Percentiles rank a stretch among this genome's conserved stretches.
phyloP scores from a whole-genome alignment of 176 grass and related monocot genomes.

The Oryza glaberrima region DNA sequence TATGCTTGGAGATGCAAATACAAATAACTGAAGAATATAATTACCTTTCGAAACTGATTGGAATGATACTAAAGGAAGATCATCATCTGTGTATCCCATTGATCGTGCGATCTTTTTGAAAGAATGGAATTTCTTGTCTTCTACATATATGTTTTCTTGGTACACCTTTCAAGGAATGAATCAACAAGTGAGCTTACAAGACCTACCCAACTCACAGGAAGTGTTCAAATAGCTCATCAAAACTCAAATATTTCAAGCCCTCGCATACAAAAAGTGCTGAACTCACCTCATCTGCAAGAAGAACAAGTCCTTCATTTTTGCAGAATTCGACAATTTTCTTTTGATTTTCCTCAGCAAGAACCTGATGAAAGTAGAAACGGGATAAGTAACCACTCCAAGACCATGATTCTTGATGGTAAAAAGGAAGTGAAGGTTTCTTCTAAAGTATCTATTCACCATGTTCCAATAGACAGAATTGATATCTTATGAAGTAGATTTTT shows the following conservation, averaged over 20 bases:
- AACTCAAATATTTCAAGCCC: slow-evolving; percentile 6
- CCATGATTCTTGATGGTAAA: background rate
- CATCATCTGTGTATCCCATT: slow-evolving; percentile 77
- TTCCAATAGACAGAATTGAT: background rate
- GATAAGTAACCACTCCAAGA: slow-evolving; percentile 10
- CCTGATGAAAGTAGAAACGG: slow-evolving; percentile 46
- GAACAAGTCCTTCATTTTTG: slow-evolving; percentile 93
- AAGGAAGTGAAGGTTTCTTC: background rate
- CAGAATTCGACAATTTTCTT: slow-evolving; percentile 90
- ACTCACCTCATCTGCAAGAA: slow-evolving; percentile 85
- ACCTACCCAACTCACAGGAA: background rate
- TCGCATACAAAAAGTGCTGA: slow-evolving; percentile 22
- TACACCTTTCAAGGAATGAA: slow-evolving; percentile 63
- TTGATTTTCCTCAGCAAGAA: slow-evolving; percentile 91
- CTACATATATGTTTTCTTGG: slow-evolving; percentile 96
- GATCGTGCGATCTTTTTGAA: slow-evolving; percentile 95
- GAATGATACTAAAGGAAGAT: slow-evolving; percentile 85
- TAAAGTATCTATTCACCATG: background rate
- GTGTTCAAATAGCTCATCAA: background rate
- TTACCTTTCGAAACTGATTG: slow-evolving; percentile 95
- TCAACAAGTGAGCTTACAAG: slow-evolving; percentile 29
- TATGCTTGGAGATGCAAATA: slow-evolving; percentile 9
- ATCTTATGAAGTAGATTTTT: background rate
- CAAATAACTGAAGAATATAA: slow-evolving; percentile 8
- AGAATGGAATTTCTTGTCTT: slow-evolving; percentile 86